These are phyloP conservation scores for Alternaria sp. DNA, from an alignment of 2,329 filamentous ascomycete species.

Conservation along the genomic window DNA sequence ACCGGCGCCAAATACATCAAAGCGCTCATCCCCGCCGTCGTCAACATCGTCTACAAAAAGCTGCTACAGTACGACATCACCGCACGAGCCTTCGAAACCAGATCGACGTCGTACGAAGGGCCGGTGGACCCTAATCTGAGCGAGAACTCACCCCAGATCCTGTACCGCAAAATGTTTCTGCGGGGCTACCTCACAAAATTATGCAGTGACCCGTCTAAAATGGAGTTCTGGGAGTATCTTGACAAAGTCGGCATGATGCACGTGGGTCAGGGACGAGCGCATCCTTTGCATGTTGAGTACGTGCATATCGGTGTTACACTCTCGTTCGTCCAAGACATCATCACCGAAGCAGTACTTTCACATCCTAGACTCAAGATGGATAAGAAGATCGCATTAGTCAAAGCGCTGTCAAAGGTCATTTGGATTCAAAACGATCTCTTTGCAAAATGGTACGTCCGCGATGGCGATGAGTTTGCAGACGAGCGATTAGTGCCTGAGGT, in stretches of 20 bases:
- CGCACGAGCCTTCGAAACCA: constrained; percentile 74
- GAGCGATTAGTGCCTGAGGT: constrained; percentile 53
- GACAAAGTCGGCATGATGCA: constrained; percentile 90
- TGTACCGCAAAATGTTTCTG: constrained; percentile 79
- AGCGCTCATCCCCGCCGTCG: constrained; percentile 81
- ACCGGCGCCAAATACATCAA: constrained; percentile 79
- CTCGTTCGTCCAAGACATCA: constrained; percentile 78
- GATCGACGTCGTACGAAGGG: constrained; percentile 70
- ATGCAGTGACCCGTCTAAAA: constrained; percentile 76
- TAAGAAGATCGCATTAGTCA: constrained; percentile 77
- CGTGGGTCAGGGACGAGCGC: constrained; percentile 74
- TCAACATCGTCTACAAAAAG: constrained; percentile 87
- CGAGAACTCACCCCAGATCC: constrained; percentile 77
- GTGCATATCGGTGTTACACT: constrained; percentile 78
- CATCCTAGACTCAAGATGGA: constrained; percentile 72
- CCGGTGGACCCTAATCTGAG: constrained; percentile 70
- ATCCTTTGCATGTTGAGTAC: constrained; percentile 81
- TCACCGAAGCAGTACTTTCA: constrained; percentile 78
- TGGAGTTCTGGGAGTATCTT: constrained; percentile 85
- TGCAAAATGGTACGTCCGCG: constrained; percentile 80
- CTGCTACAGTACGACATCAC: constrained; percentile 84
- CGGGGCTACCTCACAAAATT: constrained; percentile 79
- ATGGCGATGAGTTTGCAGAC: constrained; percentile 68
- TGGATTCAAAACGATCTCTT: constrained; percentile 91
- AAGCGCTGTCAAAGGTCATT: constrained; percentile 80